Evolutionary conservation across 2,329 filamentous ascomycete genomes (phyloP), one percentile per base, ranked within the genome.

Genomic region (Knufia petricola): DNA sequence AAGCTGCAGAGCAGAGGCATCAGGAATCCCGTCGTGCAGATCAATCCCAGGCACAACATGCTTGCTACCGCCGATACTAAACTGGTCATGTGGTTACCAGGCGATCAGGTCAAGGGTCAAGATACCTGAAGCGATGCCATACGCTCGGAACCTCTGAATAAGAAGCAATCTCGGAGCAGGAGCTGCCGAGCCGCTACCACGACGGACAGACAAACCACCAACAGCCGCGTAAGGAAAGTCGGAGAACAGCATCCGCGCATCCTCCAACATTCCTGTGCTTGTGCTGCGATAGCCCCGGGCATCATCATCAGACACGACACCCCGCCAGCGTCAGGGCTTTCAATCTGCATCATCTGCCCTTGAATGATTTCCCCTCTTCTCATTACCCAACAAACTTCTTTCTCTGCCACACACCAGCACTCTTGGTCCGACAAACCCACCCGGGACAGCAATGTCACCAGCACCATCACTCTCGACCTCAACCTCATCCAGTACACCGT

Each of bases 1-100:
- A 66, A 55, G 39, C 51, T 73, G 40, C 60, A 67, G 46, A 64
- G 69, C 52, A 60, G 67, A 76, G 69, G 80, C 73, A 55, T 58
- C 49, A 63, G 81, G 79, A 67, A 79, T 45, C 84, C 84, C 1
- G 76, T 94, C 10, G 74, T 95, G 36, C 86, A 85, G 19, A 92
- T 88, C 64, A 96, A 95, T 63, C 92, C 89, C 21, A 77, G 89
- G 43, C 92, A 84, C 66, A 95, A 96, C 66, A 82, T 95, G 70
- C 77, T 96, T 57, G 89, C 87, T 7, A 92, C 84, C 38, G 92
- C 87, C 2, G 89, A 96, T 59, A 84, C 84, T 61, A 88, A 95
- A 47, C 71, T 87, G 52, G 68, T 86, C 17, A 86, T 89, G 58
- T 89, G 85, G 84, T 65, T 86, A 30, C 85, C 85, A 26, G 44